Evolutionary conservation across 495 filamentous ascomycete genomes (phyloP).

Genomic region (Penicillium samsonianum): DNA sequence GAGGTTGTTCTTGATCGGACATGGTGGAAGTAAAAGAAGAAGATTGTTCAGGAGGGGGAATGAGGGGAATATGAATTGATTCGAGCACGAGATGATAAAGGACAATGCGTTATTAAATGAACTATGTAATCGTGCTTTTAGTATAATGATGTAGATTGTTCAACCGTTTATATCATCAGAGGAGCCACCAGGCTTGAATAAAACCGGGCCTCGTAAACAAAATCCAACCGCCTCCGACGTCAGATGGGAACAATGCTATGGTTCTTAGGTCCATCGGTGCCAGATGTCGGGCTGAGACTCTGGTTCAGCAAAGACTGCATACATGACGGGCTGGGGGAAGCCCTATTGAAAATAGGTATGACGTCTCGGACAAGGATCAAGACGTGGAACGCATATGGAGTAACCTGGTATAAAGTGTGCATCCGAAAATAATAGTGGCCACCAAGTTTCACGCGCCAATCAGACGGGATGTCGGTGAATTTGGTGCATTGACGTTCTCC

Average conservation of each 20-base stretch:
- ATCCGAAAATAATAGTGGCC: not conserved
- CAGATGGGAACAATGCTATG: slow-evolving; percentile 19
- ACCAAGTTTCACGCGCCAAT: slow-evolving; percentile 18
- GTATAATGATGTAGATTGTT: slow-evolving; percentile 30
- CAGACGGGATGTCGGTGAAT: slow-evolving; percentile 8
- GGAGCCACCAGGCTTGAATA: slow-evolving; percentile 6
- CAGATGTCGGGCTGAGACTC: not conserved
- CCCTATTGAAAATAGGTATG: slow-evolving; percentile 14
- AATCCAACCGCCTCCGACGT: slow-evolving; percentile 35
- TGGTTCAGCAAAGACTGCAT: not conserved
- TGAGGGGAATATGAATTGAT: slow-evolving; percentile 34
- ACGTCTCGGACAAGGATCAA: slow-evolving; percentile 19
- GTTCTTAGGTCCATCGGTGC: slow-evolving; percentile 4
- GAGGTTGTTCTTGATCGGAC: slow-evolving; percentile 38
- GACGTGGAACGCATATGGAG: not conserved
- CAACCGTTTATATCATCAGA: slow-evolving; percentile 28
- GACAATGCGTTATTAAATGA: slow-evolving; percentile 24
- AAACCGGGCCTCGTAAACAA: slow-evolving; percentile 19
- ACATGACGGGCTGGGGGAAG: slow-evolving; percentile 11
- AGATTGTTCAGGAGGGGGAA: slow-evolving; percentile 4
- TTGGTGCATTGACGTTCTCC: slow-evolving; percentile 17
- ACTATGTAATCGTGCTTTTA: slow-evolving; percentile 19
- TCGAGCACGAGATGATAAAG: slow-evolving; percentile 22
- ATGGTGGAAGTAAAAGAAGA: slow-evolving; percentile 37
- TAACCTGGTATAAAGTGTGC: not conserved